Base-by-base conservation (phyloP, 1,284 basidiomycete species). In the Naganishia albida region DNA sequence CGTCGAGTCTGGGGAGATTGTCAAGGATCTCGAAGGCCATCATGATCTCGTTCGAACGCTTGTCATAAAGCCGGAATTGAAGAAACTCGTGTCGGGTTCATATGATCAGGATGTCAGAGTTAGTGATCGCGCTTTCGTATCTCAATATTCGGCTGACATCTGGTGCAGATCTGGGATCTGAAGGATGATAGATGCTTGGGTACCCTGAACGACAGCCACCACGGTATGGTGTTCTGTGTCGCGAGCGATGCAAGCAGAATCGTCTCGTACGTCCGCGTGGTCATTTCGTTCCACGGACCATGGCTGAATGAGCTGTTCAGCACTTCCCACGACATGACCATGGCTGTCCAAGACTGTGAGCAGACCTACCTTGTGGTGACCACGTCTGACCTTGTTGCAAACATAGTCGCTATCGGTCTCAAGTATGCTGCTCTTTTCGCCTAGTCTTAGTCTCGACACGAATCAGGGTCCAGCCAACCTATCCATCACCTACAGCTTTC, bases 331-430 rank as follows among this genome's bases (percentile, higher is more conserved):
- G 51, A 42, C 53, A 63, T 38, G 23, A 62, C 43, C 12, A 52
- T 67, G 63, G 54, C 46, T 12, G 30, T 67, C 28, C 63, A 64
- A 51, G 63, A 67, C 53, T 67, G 67, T 62, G 26, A 64, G 67
- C 59, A 16, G 15, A 15, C 25, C 25, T 10, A 16, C 6, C 2
- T 25, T 30, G 1, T 39, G 26, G 18, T 10, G 26, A 8, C n/a
- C 0, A 10, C 26, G 12, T 20, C 34, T 43, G n/a, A 23, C 30
- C 10, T 12, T 12, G 28, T 26, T 16, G 23, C 18, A 3, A 3
- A 10, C 8, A 2, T 28, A 65, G 64, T 65, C 49, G 44, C 64
- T 28, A 34, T 46, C 20, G 64, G 64, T 15, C 48, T 65, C 26
- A 65, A 60, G 34, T 60, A 65, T 39, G 64, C 64, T 8, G 42